These are phyloP conservation scores for Boeremia exigua DNA, from an alignment of 2,329 filamentous ascomycete genomes.

Conservation along the genomic window DNA sequence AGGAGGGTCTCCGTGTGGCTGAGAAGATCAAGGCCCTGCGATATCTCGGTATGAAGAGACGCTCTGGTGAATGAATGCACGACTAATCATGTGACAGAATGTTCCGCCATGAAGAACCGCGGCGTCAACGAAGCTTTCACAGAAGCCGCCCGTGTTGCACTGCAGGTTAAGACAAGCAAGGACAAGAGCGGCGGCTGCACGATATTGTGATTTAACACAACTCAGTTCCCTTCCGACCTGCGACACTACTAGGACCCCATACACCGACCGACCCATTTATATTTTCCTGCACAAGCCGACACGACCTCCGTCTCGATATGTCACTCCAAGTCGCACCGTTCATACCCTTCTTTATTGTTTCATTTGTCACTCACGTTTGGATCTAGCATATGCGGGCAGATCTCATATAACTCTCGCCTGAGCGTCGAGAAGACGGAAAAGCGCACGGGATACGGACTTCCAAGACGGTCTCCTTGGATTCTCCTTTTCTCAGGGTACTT, in stretches of 20 bases:
- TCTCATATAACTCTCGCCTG: not conserved
- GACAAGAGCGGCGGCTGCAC: conserved; percentile 53
- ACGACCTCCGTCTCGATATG: conserved; percentile 1
- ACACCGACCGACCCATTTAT: not conserved
- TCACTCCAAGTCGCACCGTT: conserved; percentile 12
- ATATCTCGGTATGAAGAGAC: conserved; percentile 71
- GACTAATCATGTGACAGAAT: conserved; percentile 65
- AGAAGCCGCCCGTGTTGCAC: conserved; percentile 91
- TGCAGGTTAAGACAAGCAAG: conserved; percentile 62
- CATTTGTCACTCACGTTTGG: not conserved
- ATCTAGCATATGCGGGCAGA: not conserved
- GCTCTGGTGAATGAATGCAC: not conserved
- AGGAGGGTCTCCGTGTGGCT: conserved; percentile 88
- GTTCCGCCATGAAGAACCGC: conserved; percentile 96
- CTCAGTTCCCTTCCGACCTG: not conserved
- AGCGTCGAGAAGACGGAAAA: not conserved
- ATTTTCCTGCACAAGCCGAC: conserved; percentile 4
- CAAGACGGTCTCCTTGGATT: not conserved
- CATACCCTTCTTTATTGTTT: conserved; percentile 21
- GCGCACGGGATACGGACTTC: not conserved
- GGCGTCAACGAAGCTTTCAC: conserved; percentile 99
- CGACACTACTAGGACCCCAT: not conserved
- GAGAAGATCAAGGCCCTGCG: conserved; percentile 89
- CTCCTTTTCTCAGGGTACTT: not conserved
- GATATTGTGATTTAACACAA: conserved; percentile 34